Evolutionary conservation across 495 filamentous ascomycete genomes (phyloP).

Genomic region (Penicillium lagena): DNA sequence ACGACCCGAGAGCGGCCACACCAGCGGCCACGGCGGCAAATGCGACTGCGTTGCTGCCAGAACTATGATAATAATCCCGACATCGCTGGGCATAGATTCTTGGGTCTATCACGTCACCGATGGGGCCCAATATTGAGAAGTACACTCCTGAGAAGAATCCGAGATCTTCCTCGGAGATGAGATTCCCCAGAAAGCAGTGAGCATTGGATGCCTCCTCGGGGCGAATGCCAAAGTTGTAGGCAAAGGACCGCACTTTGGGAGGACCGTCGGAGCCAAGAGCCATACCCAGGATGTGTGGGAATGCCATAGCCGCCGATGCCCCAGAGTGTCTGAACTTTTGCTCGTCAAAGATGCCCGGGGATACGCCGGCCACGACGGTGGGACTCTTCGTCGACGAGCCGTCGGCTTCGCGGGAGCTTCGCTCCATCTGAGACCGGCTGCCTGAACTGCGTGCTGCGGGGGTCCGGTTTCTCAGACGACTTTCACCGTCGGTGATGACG

Average conservation of each 20-base stretch:
- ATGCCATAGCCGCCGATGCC: constrained; percentile 26
- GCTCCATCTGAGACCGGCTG: constrained; percentile 5
- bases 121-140: constrained; percentile 16
- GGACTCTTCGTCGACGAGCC: constrained; percentile 12
- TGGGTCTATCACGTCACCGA: constrained; percentile 19
- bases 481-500: constrained; percentile 3
- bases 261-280: constrained; percentile 22
- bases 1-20: constrained; percentile 22
- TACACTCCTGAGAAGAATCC: constrained; percentile 12
- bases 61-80: constrained; percentile 18
- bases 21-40: constrained; percentile 25
- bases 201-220: constrained; percentile 21
- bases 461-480: neutral
- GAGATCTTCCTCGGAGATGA: constrained; percentile 23
- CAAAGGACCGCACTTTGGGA: constrained; percentile 19
- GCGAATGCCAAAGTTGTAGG: constrained; percentile 28
- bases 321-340: constrained; percentile 24
- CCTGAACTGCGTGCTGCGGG: neutral
- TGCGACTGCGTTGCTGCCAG: constrained; percentile 11
- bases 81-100: constrained; percentile 24
- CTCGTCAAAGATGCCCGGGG: constrained; percentile 23
- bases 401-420: constrained; percentile 3
- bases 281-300: constrained; percentile 24
- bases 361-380: constrained; percentile 7
- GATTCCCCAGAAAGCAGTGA: constrained; percentile 13